Evolutionary conservation across 2,329 filamentous ascomycete genomes (phyloP).

Genomic region (Ceratocystis lukuohia): DNA sequence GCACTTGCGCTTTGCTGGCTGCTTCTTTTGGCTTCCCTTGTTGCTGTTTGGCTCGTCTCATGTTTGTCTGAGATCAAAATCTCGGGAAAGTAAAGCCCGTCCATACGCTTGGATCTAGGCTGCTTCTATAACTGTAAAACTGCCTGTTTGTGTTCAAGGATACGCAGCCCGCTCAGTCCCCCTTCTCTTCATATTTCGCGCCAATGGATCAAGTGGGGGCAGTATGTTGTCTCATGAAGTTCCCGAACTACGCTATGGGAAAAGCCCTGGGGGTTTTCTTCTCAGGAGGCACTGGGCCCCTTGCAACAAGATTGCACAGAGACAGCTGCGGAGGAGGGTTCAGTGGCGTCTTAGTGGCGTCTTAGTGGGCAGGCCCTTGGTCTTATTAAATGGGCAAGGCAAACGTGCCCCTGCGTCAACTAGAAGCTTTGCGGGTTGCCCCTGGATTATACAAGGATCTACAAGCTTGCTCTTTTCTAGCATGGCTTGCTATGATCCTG

Average conservation of each 20-base stretch:
- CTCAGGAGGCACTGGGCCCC: background rate
- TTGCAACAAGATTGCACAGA: too few relatives aligned
- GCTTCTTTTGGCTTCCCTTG: background rate
- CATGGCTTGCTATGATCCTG: too few relatives aligned
- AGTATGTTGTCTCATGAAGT: background rate
- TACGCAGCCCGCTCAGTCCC: background rate
- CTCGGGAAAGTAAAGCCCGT: background rate
- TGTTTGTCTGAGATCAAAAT: constrained; percentile 4
- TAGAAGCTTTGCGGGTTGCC: too few relatives aligned
- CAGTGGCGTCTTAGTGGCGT: too few relatives aligned
- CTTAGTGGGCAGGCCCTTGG: too few relatives aligned
- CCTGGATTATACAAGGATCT: too few relatives aligned
- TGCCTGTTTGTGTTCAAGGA: background rate
- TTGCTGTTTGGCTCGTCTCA: background rate
- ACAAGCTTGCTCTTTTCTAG: too few relatives aligned
- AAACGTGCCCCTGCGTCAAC: too few relatives aligned
- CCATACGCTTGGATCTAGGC: background rate
- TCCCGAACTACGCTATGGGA: background rate
- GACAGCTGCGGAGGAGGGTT: too few relatives aligned
- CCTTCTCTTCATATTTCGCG: background rate
- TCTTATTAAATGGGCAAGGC: too few relatives aligned
- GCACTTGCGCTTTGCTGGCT: background rate
- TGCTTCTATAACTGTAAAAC: background rate
- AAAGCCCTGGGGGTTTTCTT: background rate
- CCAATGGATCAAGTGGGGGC: background rate